Evolutionary conservation across 805 yeast genomes (phyloP).

Genomic region (Maudiozyma pseudohumilis): DNA sequence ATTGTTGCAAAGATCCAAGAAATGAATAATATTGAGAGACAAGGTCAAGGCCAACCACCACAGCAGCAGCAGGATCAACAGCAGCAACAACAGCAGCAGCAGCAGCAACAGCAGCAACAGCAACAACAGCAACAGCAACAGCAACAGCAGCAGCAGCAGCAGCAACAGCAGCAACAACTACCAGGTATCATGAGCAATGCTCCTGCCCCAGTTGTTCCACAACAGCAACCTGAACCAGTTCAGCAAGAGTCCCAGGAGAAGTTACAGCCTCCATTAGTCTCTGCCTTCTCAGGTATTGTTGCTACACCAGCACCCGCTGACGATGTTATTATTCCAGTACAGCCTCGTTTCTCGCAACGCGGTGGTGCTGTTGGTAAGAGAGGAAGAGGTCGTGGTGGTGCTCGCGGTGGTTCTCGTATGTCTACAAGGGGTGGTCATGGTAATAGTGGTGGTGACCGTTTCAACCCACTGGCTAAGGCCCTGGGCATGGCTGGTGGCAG

Average conservation of each 20-base stretch:
- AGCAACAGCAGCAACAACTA: slow-evolving; percentile 5
- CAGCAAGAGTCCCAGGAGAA: slow-evolving; percentile 9
- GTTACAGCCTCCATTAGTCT: slow-evolving; percentile 13
- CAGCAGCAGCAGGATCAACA: slow-evolving; percentile 8
- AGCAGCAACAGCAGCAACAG: slow-evolving; percentile 8
- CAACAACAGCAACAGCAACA: slow-evolving; percentile 7
- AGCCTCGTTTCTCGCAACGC: slow-evolving; percentile 17
- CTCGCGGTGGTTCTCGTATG: slow-evolving; percentile 14
- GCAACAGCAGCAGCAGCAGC: slow-evolving; percentile 9
- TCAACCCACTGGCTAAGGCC: slow-evolving; percentile 33
- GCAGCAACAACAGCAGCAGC: slow-evolving; percentile 6
- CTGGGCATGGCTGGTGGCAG: slow-evolving; percentile 25
- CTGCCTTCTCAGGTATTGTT: slow-evolving; percentile 25
- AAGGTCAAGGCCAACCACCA: slow-evolving; percentile 10
- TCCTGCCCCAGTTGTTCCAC: slow-evolving; percentile 7
- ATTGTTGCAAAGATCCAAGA: slow-evolving; percentile 25
- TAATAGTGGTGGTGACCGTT: slow-evolving; percentile 23
- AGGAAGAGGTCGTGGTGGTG: slow-evolving; percentile 14
- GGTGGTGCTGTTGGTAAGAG: slow-evolving; percentile 12
- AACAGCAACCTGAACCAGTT: background rate
- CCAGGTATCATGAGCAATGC: background rate
- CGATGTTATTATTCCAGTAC: slow-evolving; percentile 7
- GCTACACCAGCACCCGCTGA: slow-evolving; percentile 10
- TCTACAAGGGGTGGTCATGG: slow-evolving; percentile 16
- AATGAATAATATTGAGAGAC: slow-evolving; percentile 9